Evolutionary conservation across 768 basidiomycete species (phyloP).

Genomic region (Pleurotus tuoliensis): DNA sequence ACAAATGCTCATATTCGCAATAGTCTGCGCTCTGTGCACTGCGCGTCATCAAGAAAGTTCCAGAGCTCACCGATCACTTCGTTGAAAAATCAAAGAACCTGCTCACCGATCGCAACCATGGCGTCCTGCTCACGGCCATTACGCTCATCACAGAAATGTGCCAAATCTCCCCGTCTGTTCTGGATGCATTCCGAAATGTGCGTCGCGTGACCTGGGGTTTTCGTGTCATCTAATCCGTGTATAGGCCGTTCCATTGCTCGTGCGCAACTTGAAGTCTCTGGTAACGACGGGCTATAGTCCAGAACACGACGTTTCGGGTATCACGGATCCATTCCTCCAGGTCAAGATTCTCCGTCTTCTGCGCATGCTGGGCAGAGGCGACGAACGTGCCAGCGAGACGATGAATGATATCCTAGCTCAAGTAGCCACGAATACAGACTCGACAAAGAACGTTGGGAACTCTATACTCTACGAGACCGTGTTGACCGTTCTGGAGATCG

Average conservation of each 20-base stretch:
- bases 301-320: conserved; percentile 98
- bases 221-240: background rate
- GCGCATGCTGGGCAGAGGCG: conserved; percentile 82
- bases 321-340: conserved; percentile 94
- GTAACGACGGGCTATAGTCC: conserved; percentile 97
- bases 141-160: conserved; percentile 97
- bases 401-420: conserved; percentile 99
- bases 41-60: conserved; percentile 92
- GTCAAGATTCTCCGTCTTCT: conserved; percentile 89
- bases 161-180: conserved; percentile 62
- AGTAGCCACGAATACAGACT: conserved; percentile 99
- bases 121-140: conserved; percentile 89
- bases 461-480: conserved; percentile 98
- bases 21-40: conserved; percentile 95
- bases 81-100: conserved; percentile 83
- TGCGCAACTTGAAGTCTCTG: conserved; percentile 90
- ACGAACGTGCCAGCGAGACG: conserved; percentile 82
- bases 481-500: conserved; percentile 92
- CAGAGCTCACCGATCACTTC: conserved; percentile 94
- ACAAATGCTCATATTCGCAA: conserved; percentile 3
- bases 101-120: conserved; percentile 94
- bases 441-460: conserved; percentile 97
- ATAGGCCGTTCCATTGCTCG: conserved; percentile 88
- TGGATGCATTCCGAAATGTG: conserved; percentile 90
- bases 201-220: conserved; percentile 18